phyloP scores from a whole-genome alignment of 1,284 basidiomycete genomes.

The Stereum hirsutum region DNA sequence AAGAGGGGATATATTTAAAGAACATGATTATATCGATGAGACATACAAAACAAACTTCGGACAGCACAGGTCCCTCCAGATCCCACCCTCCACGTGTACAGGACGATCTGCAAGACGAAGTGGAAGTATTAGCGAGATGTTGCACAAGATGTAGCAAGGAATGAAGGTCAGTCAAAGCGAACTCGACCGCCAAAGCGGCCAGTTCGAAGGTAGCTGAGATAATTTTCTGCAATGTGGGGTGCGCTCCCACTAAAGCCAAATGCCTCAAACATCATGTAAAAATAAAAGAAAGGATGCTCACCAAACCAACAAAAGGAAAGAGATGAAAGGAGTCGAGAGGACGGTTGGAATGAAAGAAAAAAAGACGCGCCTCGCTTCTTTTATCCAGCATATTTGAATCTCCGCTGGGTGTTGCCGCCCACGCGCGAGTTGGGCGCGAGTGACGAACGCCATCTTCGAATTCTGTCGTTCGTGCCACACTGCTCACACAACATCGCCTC shows the following conservation, averaged over 20 bases:
- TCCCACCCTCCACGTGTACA: too few species aligned
- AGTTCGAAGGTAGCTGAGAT: constrained; percentile 58
- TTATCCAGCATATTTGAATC: constrained; percentile 3
- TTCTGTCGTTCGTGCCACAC: too few species aligned
- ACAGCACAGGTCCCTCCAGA: too few species aligned
- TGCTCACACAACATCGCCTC: not conserved
- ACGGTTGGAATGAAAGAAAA: not conserved
- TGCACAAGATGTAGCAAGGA: not conserved
- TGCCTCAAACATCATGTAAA: constrained; percentile 79
- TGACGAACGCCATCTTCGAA: too few species aligned
- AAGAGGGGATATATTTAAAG: too few species aligned
- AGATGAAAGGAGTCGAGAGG: not conserved
- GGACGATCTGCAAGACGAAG: too few species aligned
- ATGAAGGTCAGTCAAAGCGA: constrained; percentile 24
- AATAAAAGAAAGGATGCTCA: constrained; percentile 11
- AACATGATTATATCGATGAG: too few species aligned
- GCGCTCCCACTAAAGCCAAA: constrained; percentile 76
- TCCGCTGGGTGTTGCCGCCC: too few species aligned
- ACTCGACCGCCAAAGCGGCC: constrained; percentile 31
- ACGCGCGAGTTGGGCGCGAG: too few species aligned
- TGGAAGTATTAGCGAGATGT: not conserved
- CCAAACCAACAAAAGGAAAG: not conserved
- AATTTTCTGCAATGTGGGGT: constrained; percentile 46
- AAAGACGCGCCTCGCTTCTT: not conserved
- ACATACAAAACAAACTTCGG: too few species aligned